Conservation (phyloP, 805 yeast genomes). For the Cyberlindnera galapagoensis region DNA sequence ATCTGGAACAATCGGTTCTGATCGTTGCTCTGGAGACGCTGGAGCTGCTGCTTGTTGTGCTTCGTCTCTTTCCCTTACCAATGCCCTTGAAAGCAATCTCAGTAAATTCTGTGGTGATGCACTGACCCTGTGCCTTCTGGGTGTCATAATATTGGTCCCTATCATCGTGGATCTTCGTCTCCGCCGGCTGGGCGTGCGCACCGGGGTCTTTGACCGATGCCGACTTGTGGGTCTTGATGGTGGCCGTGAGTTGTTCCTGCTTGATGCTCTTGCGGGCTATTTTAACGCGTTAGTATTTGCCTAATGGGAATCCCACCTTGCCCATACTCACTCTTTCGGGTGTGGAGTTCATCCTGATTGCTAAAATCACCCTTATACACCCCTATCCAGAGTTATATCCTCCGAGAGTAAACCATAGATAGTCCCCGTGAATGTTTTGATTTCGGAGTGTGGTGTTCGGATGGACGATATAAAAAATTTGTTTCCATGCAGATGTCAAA, state of each 20-base stretch:
- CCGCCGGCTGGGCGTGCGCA: slow-evolving; percentile 21
- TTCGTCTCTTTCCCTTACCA: slow-evolving; percentile 11
- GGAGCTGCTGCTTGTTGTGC: slow-evolving; percentile 1
- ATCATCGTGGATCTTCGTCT: slow-evolving; percentile 20
- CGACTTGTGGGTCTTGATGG: slow-evolving; percentile 8
- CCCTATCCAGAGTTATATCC: no score
- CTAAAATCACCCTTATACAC: no score
- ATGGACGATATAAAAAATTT: no score
- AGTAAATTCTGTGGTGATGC: slow-evolving; percentile 20
- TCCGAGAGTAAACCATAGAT: no score
- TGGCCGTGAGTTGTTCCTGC: slow-evolving; percentile 1
- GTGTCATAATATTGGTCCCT: slow-evolving; percentile 17
- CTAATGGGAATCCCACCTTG: no score
- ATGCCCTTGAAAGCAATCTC: slow-evolving; percentile 18
- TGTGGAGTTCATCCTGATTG: slow-evolving; percentile 7
- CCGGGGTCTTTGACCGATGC: slow-evolving; percentile 16
- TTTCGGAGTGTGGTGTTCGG: no score
- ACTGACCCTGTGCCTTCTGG: slow-evolving; percentile 17
- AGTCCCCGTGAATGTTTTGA: no score
- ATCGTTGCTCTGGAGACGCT: no score
- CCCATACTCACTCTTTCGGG: slow-evolving; percentile 6
- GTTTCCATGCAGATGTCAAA: no score
- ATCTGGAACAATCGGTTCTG: no score
- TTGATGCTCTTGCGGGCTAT: slow-evolving; percentile 8
- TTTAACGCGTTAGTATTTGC: background rate